These are phyloP conservation scores for Pisolithus tinctorius DNA, from an alignment of 768 basidiomycete species.

Conservation along the genomic window DNA sequence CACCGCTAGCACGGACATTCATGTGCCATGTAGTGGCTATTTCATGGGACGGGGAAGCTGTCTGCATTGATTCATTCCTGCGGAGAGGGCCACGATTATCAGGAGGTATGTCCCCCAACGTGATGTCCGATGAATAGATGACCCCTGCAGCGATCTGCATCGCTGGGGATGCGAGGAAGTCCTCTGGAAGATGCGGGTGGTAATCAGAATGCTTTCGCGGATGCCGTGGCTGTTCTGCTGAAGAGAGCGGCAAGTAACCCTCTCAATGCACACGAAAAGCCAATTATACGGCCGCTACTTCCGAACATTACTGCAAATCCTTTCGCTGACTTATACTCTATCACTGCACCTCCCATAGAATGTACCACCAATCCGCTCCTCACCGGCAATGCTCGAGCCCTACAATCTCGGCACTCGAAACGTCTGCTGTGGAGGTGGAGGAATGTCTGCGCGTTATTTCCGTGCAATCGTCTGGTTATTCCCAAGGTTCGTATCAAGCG, in stretches of 20 bases:
- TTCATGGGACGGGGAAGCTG: no score
- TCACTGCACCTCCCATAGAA: conserved; percentile 23
- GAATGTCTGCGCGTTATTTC: conserved; percentile 52
- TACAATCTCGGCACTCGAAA: conserved; percentile 61
- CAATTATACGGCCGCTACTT: conserved; percentile 10
- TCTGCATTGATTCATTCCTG: no score
- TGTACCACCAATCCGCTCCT: conserved; percentile 18
- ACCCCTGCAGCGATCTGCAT: no score
- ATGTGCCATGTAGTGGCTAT: no score
- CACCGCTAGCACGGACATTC: no score
- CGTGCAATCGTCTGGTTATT: conserved; percentile 45
- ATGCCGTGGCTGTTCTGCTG: conserved; percentile 11
- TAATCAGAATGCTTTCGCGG: conserved; percentile 18
- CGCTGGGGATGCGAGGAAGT: conserved; percentile 58
- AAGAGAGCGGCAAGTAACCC: conserved; percentile 20
- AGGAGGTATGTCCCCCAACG: no score
- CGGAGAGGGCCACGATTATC: no score
- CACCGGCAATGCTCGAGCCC: conserved; percentile 44
- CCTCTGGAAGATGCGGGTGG: conserved; percentile 13
- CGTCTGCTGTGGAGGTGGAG: conserved; percentile 39
- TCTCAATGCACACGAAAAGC: conserved; percentile 34
- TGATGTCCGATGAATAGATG: no score
- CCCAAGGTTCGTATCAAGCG: conserved; percentile 9
- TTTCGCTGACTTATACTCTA: conserved; percentile 34
- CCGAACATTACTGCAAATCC: conserved; percentile 16